Evolutionary conservation across 2,329 filamentous ascomycete species (phyloP).

Genomic region (Microsporum canis): DNA sequence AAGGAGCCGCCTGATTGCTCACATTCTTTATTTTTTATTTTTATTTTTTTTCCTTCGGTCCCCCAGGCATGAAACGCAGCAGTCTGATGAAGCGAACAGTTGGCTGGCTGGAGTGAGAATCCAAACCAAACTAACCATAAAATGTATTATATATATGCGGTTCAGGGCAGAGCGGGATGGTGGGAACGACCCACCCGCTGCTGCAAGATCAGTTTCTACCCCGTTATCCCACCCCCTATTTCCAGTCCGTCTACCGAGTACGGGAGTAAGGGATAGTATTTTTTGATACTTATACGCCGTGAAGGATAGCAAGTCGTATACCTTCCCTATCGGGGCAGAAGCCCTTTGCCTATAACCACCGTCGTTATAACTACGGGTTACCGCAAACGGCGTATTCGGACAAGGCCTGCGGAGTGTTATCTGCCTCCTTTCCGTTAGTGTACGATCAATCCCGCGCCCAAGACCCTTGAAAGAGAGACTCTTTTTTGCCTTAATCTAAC

Average conservation of each 20-base stretch:
- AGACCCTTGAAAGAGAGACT: not conserved
- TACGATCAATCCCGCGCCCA: not conserved
- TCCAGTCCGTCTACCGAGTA: not conserved
- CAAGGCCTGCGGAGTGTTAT: not conserved
- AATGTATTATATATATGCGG: not conserved
- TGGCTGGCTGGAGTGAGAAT: not conserved
- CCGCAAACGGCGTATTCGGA: not conserved
- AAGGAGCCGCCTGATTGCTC: not conserved
- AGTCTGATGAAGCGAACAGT: not conserved
- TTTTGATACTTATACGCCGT: not conserved
- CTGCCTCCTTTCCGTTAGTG: too few relatives aligned
- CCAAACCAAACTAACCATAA: not conserved
- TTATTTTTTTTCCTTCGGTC: not conserved
- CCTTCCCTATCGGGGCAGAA: not conserved
- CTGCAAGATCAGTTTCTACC: not conserved
- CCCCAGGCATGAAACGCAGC: not conserved
- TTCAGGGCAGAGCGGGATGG: not conserved
- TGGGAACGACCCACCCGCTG: not conserved
- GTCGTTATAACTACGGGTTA: not conserved
- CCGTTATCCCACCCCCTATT: not conserved
- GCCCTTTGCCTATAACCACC: not conserved
- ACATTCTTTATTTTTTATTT: not conserved
- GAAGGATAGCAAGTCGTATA: not conserved
- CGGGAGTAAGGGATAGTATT: not conserved
- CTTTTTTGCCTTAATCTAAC: not conserved